Percentiles rank a stretch among this genome's conserved stretches.
phyloP scores from a whole-genome alignment of 75 land plant species.

The Sequoia sempervirens region DNA sequence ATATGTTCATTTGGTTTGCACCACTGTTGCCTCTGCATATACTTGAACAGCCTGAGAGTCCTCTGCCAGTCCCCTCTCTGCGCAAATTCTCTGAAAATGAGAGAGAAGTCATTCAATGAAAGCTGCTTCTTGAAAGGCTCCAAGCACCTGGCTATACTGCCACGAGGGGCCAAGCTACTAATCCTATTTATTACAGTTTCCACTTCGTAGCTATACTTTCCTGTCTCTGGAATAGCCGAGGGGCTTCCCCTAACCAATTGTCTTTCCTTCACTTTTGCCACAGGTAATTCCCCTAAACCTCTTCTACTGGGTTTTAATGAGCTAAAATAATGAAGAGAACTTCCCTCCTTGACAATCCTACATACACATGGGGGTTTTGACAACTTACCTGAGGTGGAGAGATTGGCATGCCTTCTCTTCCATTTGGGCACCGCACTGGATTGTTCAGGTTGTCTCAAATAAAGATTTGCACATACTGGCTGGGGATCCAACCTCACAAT shows the following conservation, averaged over 20 bases:
- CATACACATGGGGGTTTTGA: background rate
- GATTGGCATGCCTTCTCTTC: background rate
- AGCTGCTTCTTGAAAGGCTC: slow-evolving; percentile 70
- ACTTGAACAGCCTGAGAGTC: slow-evolving; percentile 82
- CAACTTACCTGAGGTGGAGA: background rate
- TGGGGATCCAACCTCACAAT: background rate
- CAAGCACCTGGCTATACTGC: slow-evolving; percentile 84
- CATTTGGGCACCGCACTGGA: background rate
- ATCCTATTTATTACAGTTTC: slow-evolving; percentile 74
- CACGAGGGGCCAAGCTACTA: slow-evolving; percentile 81
- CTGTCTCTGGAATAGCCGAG: slow-evolving; percentile 36
- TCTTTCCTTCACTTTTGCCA: background rate
- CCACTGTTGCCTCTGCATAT: slow-evolving; percentile 96
- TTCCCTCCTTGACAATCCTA: background rate
- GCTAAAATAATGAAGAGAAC: background rate
- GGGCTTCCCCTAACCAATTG: background rate
- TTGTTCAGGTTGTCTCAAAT: background rate
- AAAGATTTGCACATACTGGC: background rate
- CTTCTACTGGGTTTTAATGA: background rate
- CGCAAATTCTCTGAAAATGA: slow-evolving; percentile 91
- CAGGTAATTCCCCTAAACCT: background rate
- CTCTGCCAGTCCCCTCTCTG: slow-evolving; percentile 93
- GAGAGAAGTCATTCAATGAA: slow-evolving; percentile 75
- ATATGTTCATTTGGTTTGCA: slow-evolving; percentile 95
- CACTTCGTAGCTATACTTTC: slow-evolving; percentile 89